A percentile compares a stretch with the other conserved stretches of the same genome.
phyloP scores from a whole-genome alignment of 2,329 filamentous ascomycete species.

The Colletotrichum cereale region DNA sequence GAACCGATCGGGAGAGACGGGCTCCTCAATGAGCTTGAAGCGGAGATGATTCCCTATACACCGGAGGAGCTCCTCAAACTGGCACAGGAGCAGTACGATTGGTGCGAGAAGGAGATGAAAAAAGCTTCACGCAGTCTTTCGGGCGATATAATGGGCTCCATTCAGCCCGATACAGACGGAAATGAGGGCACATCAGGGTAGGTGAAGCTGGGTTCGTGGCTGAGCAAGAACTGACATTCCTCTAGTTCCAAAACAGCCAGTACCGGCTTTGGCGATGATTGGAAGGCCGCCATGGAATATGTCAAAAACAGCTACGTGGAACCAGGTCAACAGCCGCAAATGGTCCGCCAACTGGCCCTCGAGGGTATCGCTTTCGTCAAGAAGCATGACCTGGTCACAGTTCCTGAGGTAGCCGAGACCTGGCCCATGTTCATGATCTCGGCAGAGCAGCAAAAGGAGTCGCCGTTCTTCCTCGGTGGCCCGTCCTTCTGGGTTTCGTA shows the following conservation, averaged over 20 bases:
- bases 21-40: conserved; percentile 63
- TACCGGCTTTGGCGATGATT: conserved; percentile 55
- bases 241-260: neutral
- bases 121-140: conserved; percentile 62
- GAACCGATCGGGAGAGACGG: conserved; percentile 67
- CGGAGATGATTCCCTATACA: conserved; percentile 69
- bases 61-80: conserved; percentile 68
- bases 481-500: conserved; percentile 67
- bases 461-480: conserved; percentile 72
- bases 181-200: conserved; percentile 6
- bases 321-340: conserved; percentile 64
- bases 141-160: neutral
- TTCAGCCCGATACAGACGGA: neutral
- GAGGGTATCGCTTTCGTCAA: conserved; percentile 67
- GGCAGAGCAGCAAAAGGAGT: conserved; percentile 64
- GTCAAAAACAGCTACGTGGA: conserved; percentile 68
- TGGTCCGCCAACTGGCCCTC: conserved; percentile 63
- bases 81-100: conserved; percentile 63
- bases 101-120: conserved; percentile 69
- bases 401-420: conserved; percentile 65
- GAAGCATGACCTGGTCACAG: conserved; percentile 66
- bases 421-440: conserved; percentile 70
- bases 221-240: neutral
- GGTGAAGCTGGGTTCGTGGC: neutral
- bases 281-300: conserved; percentile 66